phyloP scores from a whole-genome alignment of 495 filamentous ascomycete species.

The Penicillium bovifimosum region DNA sequence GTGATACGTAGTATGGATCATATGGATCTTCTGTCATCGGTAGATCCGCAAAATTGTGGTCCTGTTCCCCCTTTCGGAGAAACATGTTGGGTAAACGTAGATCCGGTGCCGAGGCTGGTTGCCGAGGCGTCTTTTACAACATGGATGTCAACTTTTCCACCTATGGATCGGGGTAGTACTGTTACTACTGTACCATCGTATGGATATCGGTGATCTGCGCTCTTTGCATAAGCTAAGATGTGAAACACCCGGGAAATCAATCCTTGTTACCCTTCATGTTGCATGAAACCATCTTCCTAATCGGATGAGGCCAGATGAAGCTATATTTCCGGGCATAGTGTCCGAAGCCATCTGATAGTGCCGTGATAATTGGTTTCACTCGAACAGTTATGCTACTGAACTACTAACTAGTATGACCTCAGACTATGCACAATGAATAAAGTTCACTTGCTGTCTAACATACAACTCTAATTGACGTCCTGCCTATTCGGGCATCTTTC shows the following conservation, averaged over 20 bases:
- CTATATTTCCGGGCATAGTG: constrained; percentile 4
- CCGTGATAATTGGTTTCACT: constrained; percentile 1
- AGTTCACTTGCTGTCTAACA: neutral
- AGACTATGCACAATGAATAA: neutral
- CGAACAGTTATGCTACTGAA: too few species aligned
- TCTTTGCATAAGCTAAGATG: neutral
- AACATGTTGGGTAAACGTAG: neutral
- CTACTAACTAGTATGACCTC: too few species aligned
- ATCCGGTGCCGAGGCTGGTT: neutral
- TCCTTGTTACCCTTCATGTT: neutral
- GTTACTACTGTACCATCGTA: constrained; percentile 4
- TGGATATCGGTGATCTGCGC: constrained; percentile 3
- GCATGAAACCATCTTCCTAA: neutral
- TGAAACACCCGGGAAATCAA: constrained; percentile 3
- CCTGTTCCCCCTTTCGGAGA: neutral
- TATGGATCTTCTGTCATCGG: neutral
- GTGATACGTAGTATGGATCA: too few species aligned
- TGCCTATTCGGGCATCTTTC: constrained; percentile 2
- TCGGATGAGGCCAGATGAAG: neutral
- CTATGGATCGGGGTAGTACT: too few species aligned
- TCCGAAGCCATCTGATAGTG: neutral
- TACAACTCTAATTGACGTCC: neutral
- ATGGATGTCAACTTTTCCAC: neutral
- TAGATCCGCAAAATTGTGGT: neutral
- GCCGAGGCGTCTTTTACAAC: too few species aligned